Evolutionary conservation across 768 basidiomycete species (phyloP).

Genomic region (Suillus placidus): DNA sequence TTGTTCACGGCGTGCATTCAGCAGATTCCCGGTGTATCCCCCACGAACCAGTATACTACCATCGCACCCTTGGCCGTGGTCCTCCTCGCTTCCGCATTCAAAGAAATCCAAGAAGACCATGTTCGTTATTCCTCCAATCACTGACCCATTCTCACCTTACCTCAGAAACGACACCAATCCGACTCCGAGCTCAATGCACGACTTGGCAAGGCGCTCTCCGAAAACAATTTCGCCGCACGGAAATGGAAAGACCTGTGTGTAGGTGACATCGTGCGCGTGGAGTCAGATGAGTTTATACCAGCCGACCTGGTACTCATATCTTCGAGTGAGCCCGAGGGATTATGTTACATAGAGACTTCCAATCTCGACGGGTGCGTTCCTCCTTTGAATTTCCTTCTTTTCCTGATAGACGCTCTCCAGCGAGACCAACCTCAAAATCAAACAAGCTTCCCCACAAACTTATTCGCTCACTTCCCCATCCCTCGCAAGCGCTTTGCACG

Average conservation of each 20-base stretch:
- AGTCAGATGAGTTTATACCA: constrained; percentile 93
- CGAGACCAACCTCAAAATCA: constrained; percentile 99
- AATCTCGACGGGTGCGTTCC: constrained; percentile 88
- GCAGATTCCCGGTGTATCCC: constrained; percentile 97
- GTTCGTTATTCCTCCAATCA: constrained; percentile 45
- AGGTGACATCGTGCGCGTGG: constrained; percentile 90
- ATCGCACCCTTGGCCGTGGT: constrained; percentile 89
- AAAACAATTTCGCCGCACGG: constrained; percentile 66
- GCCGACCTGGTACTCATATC: constrained; percentile 89
- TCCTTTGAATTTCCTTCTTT: not conserved
- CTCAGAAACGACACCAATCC: constrained; percentile 93
- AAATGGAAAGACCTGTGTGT: constrained; percentile 91
- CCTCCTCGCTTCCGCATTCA: constrained; percentile 90
- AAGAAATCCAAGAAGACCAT: constrained; percentile 93
- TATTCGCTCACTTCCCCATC: constrained; percentile 75
- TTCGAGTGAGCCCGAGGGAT: constrained; percentile 93
- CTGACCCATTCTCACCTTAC: constrained; percentile 18
- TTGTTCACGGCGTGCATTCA: constrained; percentile 97
- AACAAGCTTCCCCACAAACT: constrained; percentile 89
- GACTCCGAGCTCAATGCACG: constrained; percentile 91
- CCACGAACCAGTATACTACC: constrained; percentile 93
- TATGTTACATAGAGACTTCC: constrained; percentile 97
- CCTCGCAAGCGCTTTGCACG: constrained; percentile 71
- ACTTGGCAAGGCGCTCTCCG: constrained; percentile 70
- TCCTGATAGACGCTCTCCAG: constrained; percentile 39